Evolutionary conservation across 2,329 filamentous ascomycete species (phyloP).

Genomic region (Fusarium floridanum): DNA sequence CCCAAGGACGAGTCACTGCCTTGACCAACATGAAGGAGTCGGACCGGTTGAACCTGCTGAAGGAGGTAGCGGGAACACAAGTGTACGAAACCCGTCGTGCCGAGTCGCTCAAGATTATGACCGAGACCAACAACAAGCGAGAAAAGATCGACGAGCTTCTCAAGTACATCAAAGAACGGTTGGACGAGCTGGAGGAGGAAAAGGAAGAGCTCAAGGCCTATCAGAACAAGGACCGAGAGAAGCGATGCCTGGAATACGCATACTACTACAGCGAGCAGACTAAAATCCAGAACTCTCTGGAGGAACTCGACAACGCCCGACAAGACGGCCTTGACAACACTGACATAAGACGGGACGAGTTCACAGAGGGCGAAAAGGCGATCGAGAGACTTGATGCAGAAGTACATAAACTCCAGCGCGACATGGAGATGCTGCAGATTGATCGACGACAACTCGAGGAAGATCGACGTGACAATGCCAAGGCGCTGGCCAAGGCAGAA

Average conservation of each 20-base stretch:
- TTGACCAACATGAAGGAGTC: constrained; percentile 99
- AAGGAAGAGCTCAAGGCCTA: constrained; percentile 95
- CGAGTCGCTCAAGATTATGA: constrained; percentile 96
- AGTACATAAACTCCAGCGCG: constrained; percentile 83
- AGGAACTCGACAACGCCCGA: constrained; percentile 84
- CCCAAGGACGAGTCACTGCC: constrained; percentile 94
- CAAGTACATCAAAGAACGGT: constrained; percentile 89
- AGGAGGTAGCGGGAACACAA: constrained; percentile 98
- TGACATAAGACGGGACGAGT: constrained; percentile 82
- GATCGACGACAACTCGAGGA: constrained; percentile 91
- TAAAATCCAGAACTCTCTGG: constrained; percentile 80
- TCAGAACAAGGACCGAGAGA: constrained; percentile 94
- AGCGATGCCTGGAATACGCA: constrained; percentile 92
- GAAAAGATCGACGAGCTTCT: constrained; percentile 94
- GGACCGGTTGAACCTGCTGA: constrained; percentile 88
- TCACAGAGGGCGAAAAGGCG: constrained; percentile 82
- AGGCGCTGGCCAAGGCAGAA: constrained; percentile 85
- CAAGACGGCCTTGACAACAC: constrained; percentile 87
- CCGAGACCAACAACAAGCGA: constrained; percentile 94
- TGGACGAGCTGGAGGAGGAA: constrained; percentile 93
- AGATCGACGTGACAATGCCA: constrained; percentile 86
- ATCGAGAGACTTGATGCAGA: constrained; percentile 82
- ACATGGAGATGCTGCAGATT: constrained; percentile 85
- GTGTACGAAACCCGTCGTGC: constrained; percentile 93
- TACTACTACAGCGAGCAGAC: constrained; percentile 92